Evolutionary conservation across 768 basidiomycete genomes (phyloP).

Genomic region (Leccinum disarticulatum): DNA sequence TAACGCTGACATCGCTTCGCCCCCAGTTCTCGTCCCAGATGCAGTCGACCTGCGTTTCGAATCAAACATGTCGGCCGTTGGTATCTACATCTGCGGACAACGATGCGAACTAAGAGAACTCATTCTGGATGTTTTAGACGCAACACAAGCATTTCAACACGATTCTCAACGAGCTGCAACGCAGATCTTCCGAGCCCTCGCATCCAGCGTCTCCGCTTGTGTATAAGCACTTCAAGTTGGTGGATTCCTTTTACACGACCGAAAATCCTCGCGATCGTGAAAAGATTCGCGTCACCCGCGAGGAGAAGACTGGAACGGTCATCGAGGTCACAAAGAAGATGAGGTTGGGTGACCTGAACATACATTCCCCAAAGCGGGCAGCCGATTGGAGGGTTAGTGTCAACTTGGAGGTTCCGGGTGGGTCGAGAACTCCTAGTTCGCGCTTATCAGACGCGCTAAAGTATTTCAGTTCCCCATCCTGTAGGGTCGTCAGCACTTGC

Average conservation of each 20-base stretch:
- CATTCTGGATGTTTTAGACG: constrained; percentile 42
- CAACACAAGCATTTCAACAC: constrained; percentile 89
- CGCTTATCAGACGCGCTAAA: constrained; percentile 1
- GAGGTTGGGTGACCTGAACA: constrained; percentile 83
- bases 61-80: constrained; percentile 87
- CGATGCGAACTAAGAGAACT: constrained; percentile 11
- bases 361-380: constrained; percentile 75
- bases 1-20: no score
- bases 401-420: constrained; percentile 87
- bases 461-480: constrained; percentile 62
- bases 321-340: constrained; percentile 75
- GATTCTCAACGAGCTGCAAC: constrained; percentile 81
- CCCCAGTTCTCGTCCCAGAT: constrained; percentile 66
- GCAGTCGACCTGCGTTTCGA: constrained; percentile 72
- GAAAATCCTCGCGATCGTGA: constrained; percentile 39
- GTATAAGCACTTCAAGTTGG: constrained; percentile 74
- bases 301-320: constrained; percentile 68
- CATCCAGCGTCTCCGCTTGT: constrained; percentile 58
- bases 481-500: constrained; percentile 58
- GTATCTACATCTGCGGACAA: constrained; percentile 30
- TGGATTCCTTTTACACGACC: constrained; percentile 74
- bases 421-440: constrained; percentile 26
- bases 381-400: constrained; percentile 96
- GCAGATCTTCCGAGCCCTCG: constrained; percentile 49
- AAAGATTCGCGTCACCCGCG: constrained; percentile 82